A percentile compares a stretch with the other conserved stretches of the same genome.
phyloP scores from a whole-genome alignment of 768 basidiomycete genomes.

The Russula abietina region DNA sequence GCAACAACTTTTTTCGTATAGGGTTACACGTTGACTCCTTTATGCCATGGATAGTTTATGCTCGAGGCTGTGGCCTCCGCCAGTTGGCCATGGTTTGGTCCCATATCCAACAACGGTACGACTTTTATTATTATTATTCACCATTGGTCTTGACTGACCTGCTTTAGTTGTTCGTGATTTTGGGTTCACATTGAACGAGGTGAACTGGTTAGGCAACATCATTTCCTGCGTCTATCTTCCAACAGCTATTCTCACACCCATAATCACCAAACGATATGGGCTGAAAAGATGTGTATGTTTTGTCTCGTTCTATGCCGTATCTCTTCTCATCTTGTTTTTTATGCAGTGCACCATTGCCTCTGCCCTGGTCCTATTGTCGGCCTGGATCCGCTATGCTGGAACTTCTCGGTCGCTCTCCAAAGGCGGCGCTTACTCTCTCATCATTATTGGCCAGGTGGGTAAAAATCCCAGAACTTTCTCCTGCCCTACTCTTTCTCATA shows the following conservation, averaged over 20 bases:
- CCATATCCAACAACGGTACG: slow-evolving; percentile 65
- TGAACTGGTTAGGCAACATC: slow-evolving; percentile 79
- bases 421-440: slow-evolving; percentile 52
- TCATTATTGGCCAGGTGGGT: slow-evolving; percentile 65
- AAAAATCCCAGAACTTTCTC: background rate
- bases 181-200: slow-evolving; percentile 58
- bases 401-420: slow-evolving; percentile 50
- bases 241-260: slow-evolving; percentile 52
- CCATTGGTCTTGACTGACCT: background rate
- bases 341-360: slow-evolving; percentile 60
- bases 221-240: slow-evolving; percentile 59
- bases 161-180: slow-evolving; percentile 54
- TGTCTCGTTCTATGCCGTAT: background rate
- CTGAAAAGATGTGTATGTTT: slow-evolving; percentile 56
- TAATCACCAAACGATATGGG: slow-evolving; percentile 52
- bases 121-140: background rate
- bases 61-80: slow-evolving; percentile 59
- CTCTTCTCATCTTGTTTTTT: background rate
- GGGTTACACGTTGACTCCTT: background rate
- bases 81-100: slow-evolving; percentile 76
- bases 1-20: slow-evolving; percentile 20
- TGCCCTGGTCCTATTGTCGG: slow-evolving; percentile 48
- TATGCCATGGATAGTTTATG: slow-evolving; percentile 40
- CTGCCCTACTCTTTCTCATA: background rate
- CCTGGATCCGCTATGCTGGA: slow-evolving; percentile 75